Evolutionary conservation across 441 rosid species (phyloP), one percentile per base, ranked within the genome.

Genomic region (Gossypium davidsonii): DNA sequence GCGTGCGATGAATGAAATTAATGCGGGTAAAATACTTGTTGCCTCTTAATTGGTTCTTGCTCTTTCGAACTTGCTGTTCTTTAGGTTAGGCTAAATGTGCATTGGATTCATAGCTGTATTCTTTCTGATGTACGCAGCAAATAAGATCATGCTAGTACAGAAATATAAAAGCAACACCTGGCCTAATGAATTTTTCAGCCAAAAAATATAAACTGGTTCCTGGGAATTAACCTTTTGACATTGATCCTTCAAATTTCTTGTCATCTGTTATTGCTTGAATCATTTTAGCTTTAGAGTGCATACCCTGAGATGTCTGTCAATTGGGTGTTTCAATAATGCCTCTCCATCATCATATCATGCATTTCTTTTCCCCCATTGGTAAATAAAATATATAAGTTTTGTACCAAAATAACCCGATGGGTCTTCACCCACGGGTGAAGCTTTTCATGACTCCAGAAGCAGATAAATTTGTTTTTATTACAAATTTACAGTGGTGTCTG

Each of bases 1-100:
- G 64, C 78, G 39, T 2, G 83, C 83, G 10, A 80, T 80, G 80
- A 80, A 80, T 67, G 83, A 77, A 73, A 80, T 80, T 23, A 80
- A 80, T 62, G 83, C 83, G 7, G 79, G 83, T 80, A 56, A 56
- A 20, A 5, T 46, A 17, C 28, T 25, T 46, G 67, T 2, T 62
- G 8, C 53, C 31, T 9, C 51, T 23, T 49, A 44, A 53, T 8
- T 65, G 3, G 53, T 65, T 42, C 15, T 9, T 31, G 15, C 75
- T 28, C 52, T 42, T 39, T 26, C 0, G 39, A 52, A 58, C 10
- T 67, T 21, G n/a, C 31, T 39, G 26, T 67, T 20, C 51, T 39
- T 60, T 57, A 6, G 39, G 52, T 53, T 65, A 42, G 17, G 28
- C 2, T 70, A 20, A 20, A 2, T 65, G 34, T 65, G 17, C 55